Evolutionary conservation across 768 basidiomycete species (phyloP).

Genomic region (Ramaria sp.): DNA sequence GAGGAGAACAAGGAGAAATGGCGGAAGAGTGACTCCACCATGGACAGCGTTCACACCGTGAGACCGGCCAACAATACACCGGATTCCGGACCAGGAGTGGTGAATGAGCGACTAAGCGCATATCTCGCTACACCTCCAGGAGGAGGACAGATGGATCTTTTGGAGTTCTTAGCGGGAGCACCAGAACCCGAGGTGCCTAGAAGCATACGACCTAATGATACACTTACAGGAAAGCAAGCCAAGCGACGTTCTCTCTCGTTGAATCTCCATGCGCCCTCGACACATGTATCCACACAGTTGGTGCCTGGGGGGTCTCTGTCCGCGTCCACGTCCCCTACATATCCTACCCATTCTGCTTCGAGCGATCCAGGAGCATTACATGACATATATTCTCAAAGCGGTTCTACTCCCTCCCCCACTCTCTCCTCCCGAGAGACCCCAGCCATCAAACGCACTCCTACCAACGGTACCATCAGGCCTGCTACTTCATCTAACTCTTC

Average conservation of each 20-base stretch:
- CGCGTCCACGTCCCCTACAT: background rate
- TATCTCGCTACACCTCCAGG: background rate
- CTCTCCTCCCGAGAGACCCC: constrained; percentile 25
- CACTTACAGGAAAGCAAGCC: background rate
- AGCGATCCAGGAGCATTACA: constrained; percentile 10
- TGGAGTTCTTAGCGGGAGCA: background rate
- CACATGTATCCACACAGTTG: background rate
- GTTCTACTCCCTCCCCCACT: constrained; percentile 11
- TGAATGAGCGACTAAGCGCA: constrained; percentile 49
- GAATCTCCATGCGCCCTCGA: background rate
- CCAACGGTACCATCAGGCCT: constrained; percentile 31
- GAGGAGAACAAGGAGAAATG: constrained; percentile 48
- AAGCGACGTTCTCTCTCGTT: constrained; percentile 8
- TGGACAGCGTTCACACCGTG: constrained; percentile 57
- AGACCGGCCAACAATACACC: constrained; percentile 36
- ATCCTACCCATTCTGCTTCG: constrained; percentile 6
- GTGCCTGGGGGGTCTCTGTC: background rate
- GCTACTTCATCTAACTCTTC: constrained; percentile 19
- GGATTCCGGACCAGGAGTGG: constrained; percentile 43
- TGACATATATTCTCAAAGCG: background rate
- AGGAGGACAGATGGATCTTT: background rate
- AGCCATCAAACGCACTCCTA: constrained; percentile 30
- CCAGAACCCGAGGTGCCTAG: background rate
- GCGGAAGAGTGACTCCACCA: constrained; percentile 78
- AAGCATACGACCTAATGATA: background rate